Conservation (phyloP, 805 yeast species). For the Candida multigemmis region DNA sequence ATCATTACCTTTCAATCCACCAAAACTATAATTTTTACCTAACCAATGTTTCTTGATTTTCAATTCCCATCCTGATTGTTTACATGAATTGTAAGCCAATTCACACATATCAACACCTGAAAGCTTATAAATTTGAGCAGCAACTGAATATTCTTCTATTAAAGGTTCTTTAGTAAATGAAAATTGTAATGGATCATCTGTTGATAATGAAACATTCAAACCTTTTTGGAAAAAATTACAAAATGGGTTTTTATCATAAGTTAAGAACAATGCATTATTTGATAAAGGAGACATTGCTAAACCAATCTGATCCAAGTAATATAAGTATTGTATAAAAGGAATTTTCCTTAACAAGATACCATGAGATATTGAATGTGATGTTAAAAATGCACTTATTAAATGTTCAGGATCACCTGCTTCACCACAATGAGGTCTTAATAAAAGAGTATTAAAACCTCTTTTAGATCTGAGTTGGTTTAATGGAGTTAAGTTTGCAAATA, state of each 20-base stretch:
- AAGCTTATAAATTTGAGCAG: constrained; percentile 93
- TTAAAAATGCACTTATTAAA: constrained; percentile 77
- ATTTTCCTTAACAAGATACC: constrained; percentile 90
- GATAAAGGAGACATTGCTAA: constrained; percentile 98
- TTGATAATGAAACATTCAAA: constrained; percentile 84
- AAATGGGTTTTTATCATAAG: constrained; percentile 96
- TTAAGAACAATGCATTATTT: constrained; percentile 89
- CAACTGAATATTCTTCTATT: constrained; percentile 96
- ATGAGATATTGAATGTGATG: constrained; percentile 90
- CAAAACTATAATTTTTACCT: constrained; percentile 50
- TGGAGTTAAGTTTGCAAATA: constrained; percentile 79
- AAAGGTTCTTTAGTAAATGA: constrained; percentile 95
- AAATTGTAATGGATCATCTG: constrained; percentile 97
- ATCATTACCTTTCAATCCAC: constrained; percentile 76
- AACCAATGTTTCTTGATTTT: constrained; percentile 86
- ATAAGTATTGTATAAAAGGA: constrained; percentile 90
- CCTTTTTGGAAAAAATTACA: constrained; percentile 87
- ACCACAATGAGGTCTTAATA: constrained; percentile 96
- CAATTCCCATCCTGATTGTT: constrained; percentile 91
- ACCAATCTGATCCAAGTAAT: constrained; percentile 90
- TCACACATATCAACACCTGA: constrained; percentile 97
- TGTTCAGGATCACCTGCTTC: constrained; percentile 99
- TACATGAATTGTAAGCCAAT: constrained; percentile 84
- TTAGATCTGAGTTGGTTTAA: constrained; percentile 75
- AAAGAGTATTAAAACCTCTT: constrained; percentile 79